A percentile compares a stretch with the other conserved stretches of the same genome.
These are phyloP conservation scores for Cladorrhinum sp. DNA, from an alignment of 2,329 filamentous ascomycete species.

Conservation along the genomic window DNA sequence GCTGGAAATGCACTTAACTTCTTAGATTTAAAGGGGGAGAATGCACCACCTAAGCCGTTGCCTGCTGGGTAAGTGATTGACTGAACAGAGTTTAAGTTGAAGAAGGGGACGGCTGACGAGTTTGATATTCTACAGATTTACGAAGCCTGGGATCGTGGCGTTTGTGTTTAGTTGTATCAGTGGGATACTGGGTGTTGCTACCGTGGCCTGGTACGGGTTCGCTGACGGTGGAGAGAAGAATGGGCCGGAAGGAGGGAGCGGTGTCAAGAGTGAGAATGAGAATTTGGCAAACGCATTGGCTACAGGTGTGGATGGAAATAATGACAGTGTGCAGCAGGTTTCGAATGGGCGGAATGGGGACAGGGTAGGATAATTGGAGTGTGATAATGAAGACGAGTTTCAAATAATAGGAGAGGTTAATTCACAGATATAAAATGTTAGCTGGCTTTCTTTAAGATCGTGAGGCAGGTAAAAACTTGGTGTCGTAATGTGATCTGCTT, in stretches of 20 bases:
- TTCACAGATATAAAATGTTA: no score
- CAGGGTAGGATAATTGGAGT: no score
- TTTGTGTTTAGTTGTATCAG: slow-evolving; percentile 68
- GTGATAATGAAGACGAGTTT: no score
- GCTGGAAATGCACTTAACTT: slow-evolving; percentile 28
- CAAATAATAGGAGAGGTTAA: no score
- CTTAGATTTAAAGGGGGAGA: slow-evolving; percentile 30
- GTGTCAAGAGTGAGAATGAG: not conserved
- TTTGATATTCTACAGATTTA: slow-evolving; percentile 41
- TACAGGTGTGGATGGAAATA: not conserved
- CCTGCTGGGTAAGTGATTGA: slow-evolving; percentile 54
- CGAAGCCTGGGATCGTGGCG: slow-evolving; percentile 67
- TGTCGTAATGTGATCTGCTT: no score
- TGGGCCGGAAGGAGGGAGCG: not conserved
- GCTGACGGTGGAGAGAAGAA: slow-evolving; percentile 24
- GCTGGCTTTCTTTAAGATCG: no score
- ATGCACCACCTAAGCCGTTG: slow-evolving; percentile 39
- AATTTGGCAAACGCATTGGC: not conserved
- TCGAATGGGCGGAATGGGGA: not conserved
- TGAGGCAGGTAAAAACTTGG: no score
- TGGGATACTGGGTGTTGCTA: slow-evolving; percentile 65
- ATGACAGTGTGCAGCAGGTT: not conserved
- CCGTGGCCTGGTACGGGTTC: slow-evolving; percentile 66
- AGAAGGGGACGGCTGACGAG: not conserved
- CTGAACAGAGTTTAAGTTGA: not conserved